Percentiles rank a stretch among this genome's conserved stretches.
Conservation (phyloP, 441 rosid species). For the Syzygium malaccense region DNA sequence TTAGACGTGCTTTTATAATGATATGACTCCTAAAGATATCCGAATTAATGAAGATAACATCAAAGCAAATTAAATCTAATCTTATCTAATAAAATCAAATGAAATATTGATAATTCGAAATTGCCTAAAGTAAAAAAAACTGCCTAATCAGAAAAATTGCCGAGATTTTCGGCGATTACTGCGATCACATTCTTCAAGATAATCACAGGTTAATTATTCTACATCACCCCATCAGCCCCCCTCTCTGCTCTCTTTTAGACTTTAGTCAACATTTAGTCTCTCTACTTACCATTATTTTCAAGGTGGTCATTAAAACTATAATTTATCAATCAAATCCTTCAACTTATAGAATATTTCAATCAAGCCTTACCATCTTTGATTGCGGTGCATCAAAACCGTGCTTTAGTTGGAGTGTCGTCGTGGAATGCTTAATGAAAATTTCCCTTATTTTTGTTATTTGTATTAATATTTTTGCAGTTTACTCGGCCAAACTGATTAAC, state of each 20-base stretch:
- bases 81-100: too few relatives aligned
- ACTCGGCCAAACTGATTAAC: not conserved
- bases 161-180: too few relatives aligned
- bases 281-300: not conserved
- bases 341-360: not conserved
- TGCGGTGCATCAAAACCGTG: not conserved
- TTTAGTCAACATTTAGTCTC: not conserved
- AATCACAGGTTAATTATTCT: too few relatives aligned
- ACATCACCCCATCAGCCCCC: not conserved
- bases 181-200: too few relatives aligned
- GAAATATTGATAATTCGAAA: too few relatives aligned
- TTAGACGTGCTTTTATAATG: too few relatives aligned
- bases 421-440: not conserved
- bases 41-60: too few relatives aligned
- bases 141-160: too few relatives aligned
- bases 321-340: not conserved
- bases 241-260: not conserved
- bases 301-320: not conserved
- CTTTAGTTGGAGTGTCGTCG: not conserved
- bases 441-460: not conserved
- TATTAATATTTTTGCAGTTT: not conserved
- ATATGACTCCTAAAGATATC: too few relatives aligned
- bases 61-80: too few relatives aligned
- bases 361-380: not conserved
- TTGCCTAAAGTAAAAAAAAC: too few relatives aligned